Conservation (phyloP, 495 filamentous ascomycete species). For the Penicillium desertorum region DNA sequence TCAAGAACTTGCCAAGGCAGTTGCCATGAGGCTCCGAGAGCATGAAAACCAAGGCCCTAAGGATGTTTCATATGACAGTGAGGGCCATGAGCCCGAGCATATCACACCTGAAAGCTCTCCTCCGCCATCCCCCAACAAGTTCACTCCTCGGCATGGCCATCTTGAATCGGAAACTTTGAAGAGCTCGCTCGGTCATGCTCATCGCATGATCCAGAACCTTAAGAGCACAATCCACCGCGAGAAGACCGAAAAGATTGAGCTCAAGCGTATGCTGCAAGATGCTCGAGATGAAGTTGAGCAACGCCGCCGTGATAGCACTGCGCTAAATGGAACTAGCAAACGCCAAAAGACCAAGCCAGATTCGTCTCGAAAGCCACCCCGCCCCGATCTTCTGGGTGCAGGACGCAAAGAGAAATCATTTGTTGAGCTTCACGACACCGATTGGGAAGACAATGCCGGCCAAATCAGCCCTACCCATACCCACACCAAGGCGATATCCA, state of each 20-base stretch:
- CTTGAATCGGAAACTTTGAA: slow-evolving; percentile 93
- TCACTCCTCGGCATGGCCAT: slow-evolving; percentile 81
- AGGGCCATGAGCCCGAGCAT: slow-evolving; percentile 63
- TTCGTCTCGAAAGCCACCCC: slow-evolving; percentile 70
- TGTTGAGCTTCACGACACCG: slow-evolving; percentile 67
- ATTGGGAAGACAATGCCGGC: slow-evolving; percentile 84
- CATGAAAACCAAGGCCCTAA: slow-evolving; percentile 60
- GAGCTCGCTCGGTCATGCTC: slow-evolving; percentile 89
- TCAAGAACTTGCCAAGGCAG: slow-evolving; percentile 78
- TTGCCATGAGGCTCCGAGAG: slow-evolving; percentile 67
- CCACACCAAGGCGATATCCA: slow-evolving; percentile 24
- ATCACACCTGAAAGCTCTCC: slow-evolving; percentile 86
- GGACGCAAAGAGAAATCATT: slow-evolving; percentile 74
- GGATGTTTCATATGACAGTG: slow-evolving; percentile 60
- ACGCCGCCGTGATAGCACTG: slow-evolving; percentile 58
- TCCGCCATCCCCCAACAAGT: slow-evolving; percentile 85
- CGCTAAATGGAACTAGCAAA: slow-evolving; percentile 53
- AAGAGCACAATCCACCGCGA: slow-evolving; percentile 93
- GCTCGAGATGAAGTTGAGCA: slow-evolving; percentile 89
- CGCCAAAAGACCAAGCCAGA: slow-evolving; percentile 69
- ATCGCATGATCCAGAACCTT: slow-evolving; percentile 91
- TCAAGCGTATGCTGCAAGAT: slow-evolving; percentile 94
- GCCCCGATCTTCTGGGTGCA: slow-evolving; percentile 73
- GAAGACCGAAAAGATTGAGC: slow-evolving; percentile 95
- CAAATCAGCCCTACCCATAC: slow-evolving; percentile 49